Evolutionary conservation across 2,329 filamentous ascomycete genomes (phyloP).

Genomic region (Sporothrix humicola): DNA sequence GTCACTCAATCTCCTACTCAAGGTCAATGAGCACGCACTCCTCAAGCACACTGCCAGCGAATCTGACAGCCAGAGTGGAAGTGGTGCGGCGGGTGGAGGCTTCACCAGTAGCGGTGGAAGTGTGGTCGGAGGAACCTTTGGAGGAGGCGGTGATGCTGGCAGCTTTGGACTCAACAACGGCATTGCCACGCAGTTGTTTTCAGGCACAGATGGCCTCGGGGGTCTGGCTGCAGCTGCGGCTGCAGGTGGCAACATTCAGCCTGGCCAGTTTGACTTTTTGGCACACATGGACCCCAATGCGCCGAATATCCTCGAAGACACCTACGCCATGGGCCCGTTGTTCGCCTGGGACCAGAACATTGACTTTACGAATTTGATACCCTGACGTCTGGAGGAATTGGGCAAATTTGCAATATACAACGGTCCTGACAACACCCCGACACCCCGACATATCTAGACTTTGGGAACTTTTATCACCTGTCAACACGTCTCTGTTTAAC

Average conservation of each 20-base stretch:
- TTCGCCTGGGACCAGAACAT: slow-evolving; percentile 35
- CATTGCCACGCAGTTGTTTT: background rate
- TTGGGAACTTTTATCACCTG: background rate
- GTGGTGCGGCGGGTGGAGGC: background rate
- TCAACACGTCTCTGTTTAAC: background rate
- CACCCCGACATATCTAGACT: no score
- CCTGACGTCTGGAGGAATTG: background rate
- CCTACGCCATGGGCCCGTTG: slow-evolving; percentile 32
- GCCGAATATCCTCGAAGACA: slow-evolving; percentile 29
- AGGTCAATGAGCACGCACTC: slow-evolving; percentile 32
- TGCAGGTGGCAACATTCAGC: background rate
- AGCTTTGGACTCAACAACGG: background rate
- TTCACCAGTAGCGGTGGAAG: background rate
- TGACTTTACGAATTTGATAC: slow-evolving; percentile 30
- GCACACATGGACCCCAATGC: slow-evolving; percentile 29
- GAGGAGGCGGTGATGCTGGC: background rate
- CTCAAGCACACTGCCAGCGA: slow-evolving; percentile 30
- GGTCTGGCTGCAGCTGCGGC: background rate
- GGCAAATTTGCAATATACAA: background rate
- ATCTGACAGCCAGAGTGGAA: background rate
- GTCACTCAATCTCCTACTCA: slow-evolving; percentile 33
- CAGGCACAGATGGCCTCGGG: background rate
- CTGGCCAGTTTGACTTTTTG: slow-evolving; percentile 29
- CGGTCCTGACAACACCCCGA: background rate
- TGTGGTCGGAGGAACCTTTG: background rate